Percentiles rank a stretch among this genome's conserved stretches.
Evolutionary conservation across 257 asterid genomes (phyloP).

Genomic region (Rubia yunnanensis): DNA sequence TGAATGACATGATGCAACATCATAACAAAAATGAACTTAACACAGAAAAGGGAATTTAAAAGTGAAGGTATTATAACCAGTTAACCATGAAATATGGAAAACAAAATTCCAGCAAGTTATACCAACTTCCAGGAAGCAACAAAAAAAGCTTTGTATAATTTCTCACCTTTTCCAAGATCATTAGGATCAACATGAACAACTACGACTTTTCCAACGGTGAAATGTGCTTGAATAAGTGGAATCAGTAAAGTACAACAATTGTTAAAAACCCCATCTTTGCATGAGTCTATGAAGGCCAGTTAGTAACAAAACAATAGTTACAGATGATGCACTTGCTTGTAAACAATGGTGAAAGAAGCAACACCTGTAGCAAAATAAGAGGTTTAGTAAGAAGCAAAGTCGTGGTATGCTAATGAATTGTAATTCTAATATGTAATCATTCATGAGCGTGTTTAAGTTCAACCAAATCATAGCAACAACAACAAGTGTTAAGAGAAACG

Average conservation of each 20-base stretch:
- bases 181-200: conserved; percentile 95
- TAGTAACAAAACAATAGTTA: neutral
- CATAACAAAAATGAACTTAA: no score
- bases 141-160: conserved; percentile 10
- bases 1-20: no score
- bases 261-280: conserved; percentile 2
- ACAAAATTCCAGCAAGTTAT: neutral
- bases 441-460: neutral
- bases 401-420: no score
- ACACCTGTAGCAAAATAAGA: conserved; percentile 63
- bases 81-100: no score
- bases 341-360: conserved; percentile 52
- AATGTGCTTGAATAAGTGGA: conserved; percentile 68
- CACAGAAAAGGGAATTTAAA: no score
- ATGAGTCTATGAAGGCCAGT: neutral
- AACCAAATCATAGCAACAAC: no score
- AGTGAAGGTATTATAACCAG: no score
- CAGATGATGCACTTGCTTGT: conserved; percentile 48
- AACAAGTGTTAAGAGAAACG: neutral
- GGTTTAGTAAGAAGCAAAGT: no score
- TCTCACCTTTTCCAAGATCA: no score
- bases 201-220: conserved; percentile 90
- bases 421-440: neutral
- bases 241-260: conserved; percentile 31
- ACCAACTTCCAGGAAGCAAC: neutral